Evolutionary conservation across 495 filamentous ascomycete species (phyloP).

Genomic region (Penicillium mononematosum): DNA sequence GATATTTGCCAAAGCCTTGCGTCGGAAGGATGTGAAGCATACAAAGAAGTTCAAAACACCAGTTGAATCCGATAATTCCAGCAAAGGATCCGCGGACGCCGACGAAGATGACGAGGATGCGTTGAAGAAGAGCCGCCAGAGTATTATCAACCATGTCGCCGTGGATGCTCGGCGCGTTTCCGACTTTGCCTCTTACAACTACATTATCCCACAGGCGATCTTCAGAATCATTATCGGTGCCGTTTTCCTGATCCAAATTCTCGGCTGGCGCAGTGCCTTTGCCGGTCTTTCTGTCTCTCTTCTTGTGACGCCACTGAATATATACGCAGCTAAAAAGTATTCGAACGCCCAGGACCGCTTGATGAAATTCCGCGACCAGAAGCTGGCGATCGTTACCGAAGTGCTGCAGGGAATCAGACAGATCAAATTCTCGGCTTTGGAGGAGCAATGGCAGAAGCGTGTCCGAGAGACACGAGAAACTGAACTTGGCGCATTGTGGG

Average conservation of each 20-base stretch:
- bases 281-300: conserved; percentile 65
- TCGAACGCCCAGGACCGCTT: conserved; percentile 63
- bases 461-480: conserved; percentile 63
- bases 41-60: conserved; percentile 39
- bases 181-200: conserved; percentile 66
- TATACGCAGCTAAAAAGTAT: conserved; percentile 66
- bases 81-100: conserved; percentile 28
- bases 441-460: conserved; percentile 73
- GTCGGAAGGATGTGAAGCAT: conserved; percentile 72
- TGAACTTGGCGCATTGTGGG: conserved; percentile 67
- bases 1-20: conserved; percentile 76
- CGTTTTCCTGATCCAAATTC: conserved; percentile 61
- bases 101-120: conserved; percentile 53
- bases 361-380: conserved; percentile 78
- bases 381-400: conserved; percentile 76
- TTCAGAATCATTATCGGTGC: conserved; percentile 65
- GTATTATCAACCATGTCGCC: conserved; percentile 75
- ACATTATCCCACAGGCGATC: conserved; percentile 56
- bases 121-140: conserved; percentile 66
- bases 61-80: conserved; percentile 15
- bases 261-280: conserved; percentile 70
- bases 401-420: conserved; percentile 81
- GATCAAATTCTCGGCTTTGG: conserved; percentile 86
- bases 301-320: conserved; percentile 66
- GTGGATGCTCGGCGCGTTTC: conserved; percentile 74